Evolutionary conservation across 305 asterid species (phyloP), one percentile per base, ranked within the genome.

Genomic region (Fraxinus nigra): DNA sequence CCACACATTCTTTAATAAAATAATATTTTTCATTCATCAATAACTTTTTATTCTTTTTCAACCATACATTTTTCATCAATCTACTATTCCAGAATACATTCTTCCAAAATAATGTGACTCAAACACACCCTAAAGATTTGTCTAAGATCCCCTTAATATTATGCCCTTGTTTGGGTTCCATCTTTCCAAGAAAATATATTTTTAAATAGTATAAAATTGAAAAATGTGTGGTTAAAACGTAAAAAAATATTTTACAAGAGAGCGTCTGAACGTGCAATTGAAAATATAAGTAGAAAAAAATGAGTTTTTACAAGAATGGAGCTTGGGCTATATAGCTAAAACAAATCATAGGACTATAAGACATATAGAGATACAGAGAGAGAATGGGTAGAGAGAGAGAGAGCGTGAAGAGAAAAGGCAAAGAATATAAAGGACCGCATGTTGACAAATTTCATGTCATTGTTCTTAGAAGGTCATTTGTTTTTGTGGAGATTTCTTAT

Each of bases 371-470:
- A 51, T 51, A 51, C 61, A 16, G 63, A 75, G 84, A 82, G 82
- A 51, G 22, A 5, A 2, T 14, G 61, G 16, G 59, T 0, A 1
- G 24, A 22, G 9, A 81, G 79, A 38, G 14, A 67, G 78, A 67
- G 86, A 78, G 89, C 80, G 87, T 70, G 88, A 87, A 72, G 26
- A 54, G 76, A 84, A 89, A 85, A 86, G 87, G 88, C 86, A 87
- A 87, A 87, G 92, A 87, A 92, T 92, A 86, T 88, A 89, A 87
- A 87, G 92, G 97, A 92, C 95, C 94, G 89, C 92, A 92, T 93
- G 97, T 94, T 94, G 98, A 94, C 97, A 93, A 93, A 91, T 87
- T 87, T 91, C 86, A 90, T 87, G 97, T 90, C 97, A 92, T 94
- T 93, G 96, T 93, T 93, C 95, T 86, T 89, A 84, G 94, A 87